phyloP scores from a whole-genome alignment of 805 yeast genomes.

The Osmozyma mogii region DNA sequence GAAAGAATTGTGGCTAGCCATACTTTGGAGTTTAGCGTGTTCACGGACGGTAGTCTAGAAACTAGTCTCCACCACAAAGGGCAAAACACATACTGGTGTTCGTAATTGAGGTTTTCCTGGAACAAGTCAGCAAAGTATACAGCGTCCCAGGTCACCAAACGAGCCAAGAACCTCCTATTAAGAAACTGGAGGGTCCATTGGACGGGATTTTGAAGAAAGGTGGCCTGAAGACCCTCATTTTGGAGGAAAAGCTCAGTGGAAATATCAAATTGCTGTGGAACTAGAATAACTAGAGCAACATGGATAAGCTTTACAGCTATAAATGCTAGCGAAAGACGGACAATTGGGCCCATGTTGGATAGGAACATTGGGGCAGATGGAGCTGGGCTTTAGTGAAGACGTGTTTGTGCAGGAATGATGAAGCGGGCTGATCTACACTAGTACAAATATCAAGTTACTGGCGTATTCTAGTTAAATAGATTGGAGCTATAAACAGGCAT shows the following conservation, averaged over 20 bases:
- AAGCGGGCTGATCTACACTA: not conserved
- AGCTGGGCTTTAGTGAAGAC: not conserved
- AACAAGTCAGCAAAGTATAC: slow-evolving; percentile 66
- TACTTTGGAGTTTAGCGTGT: no score
- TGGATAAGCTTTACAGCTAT: slow-evolving; percentile 30
- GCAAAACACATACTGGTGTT: slow-evolving; percentile 88
- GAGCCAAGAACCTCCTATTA: slow-evolving; percentile 2
- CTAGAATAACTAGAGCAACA: slow-evolving; percentile 25
- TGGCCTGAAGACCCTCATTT: slow-evolving; percentile 7
- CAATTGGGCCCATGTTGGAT: slow-evolving; percentile 8
- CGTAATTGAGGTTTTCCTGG: slow-evolving; percentile 46
- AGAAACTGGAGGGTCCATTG: slow-evolving; percentile 1
- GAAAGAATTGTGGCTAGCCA: slow-evolving; percentile 39
- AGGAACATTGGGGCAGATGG: slow-evolving; percentile 1
- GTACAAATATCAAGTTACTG: no score
- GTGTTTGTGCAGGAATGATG: not conserved
- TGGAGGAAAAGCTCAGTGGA: slow-evolving; percentile 34
- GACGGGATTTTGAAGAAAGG: slow-evolving; percentile 5
- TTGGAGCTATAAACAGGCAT: not conserved
- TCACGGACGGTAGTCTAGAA: no score
- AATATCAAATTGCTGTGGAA: slow-evolving; percentile 43
- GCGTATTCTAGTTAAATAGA: not conserved
- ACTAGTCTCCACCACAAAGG: slow-evolving; percentile 63
- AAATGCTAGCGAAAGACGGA: no score
- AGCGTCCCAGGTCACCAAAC: slow-evolving; percentile 72